phyloP scores from a whole-genome alignment of 2,329 filamentous ascomycete species.

The Claviceps maximensis region DNA sequence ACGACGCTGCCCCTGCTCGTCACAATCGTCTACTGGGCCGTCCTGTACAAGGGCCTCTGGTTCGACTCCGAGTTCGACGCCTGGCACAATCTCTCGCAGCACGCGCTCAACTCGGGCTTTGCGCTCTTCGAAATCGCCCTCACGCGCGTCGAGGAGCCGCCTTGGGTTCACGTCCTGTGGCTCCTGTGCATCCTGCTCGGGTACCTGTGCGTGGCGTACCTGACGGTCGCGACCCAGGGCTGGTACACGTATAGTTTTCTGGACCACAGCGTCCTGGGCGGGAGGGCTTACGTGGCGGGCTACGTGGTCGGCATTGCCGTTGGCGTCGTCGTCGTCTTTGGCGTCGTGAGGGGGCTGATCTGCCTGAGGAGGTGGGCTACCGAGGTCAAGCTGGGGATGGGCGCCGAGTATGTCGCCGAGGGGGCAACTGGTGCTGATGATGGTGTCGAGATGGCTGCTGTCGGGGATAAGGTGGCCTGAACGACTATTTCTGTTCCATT shows the following conservation, averaged over 20 bases:
- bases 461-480: no score
- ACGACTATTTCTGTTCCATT: no score
- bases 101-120: constrained; percentile 60
- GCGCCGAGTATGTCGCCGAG: constrained; percentile 25
- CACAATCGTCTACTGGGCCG: constrained; percentile 56
- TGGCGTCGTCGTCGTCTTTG: constrained; percentile 39
- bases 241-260: constrained; percentile 73
- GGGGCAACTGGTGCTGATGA: no score
- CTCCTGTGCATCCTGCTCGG: constrained; percentile 56
- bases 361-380: constrained; percentile 36
- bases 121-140: constrained; percentile 64
- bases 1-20: constrained; percentile 55
- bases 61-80: constrained; percentile 35
- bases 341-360: constrained; percentile 35
- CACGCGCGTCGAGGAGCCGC: constrained; percentile 47
- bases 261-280: constrained; percentile 43
- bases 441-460: constrained; percentile 12
- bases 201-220: constrained; percentile 62
- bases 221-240: constrained; percentile 54
- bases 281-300: constrained; percentile 38
- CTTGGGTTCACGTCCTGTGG: constrained; percentile 51
- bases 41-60: constrained; percentile 41
- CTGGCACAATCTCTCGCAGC: constrained; percentile 59
- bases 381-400: constrained; percentile 30
- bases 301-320: constrained; percentile 49